phyloP scores from a whole-genome alignment of 352 stramenopile genomes.

The Phytophthora hibernalis region DNA sequence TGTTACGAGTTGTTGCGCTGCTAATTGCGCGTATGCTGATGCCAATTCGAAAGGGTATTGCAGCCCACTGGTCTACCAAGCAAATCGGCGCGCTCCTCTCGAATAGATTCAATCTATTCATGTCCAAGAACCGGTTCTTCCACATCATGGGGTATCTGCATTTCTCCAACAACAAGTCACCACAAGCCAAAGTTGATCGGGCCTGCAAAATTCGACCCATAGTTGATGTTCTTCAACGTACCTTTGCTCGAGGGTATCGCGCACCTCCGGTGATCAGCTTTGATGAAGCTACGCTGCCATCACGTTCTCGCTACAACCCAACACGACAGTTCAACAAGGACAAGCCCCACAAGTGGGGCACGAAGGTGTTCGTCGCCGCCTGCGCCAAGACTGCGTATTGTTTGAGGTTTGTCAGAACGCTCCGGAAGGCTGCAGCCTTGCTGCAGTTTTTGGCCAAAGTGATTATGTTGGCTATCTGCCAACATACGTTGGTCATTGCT shows the following conservation, averaged over 20 bases:
- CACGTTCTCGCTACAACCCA: conserved; percentile 7
- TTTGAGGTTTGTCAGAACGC: conserved; percentile 7
- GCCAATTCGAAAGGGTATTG: conserved; percentile 1
- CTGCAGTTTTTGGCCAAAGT: conserved; percentile 3
- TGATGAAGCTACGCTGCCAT: conserved; percentile 14
- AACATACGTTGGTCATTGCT: background rate
- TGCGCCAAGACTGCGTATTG: conserved; percentile 19
- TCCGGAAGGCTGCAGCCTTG: background rate
- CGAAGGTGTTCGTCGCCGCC: conserved; percentile 10
- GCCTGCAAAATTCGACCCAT: conserved; percentile 11
- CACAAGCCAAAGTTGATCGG: no score
- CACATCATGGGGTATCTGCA: no score
- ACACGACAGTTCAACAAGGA: conserved; percentile 23
- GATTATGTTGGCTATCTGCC: background rate
- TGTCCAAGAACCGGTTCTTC: no score
- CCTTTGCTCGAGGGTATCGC: conserved; percentile 3
- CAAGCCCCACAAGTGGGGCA: conserved; percentile 27
- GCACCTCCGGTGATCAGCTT: conserved; percentile 10
- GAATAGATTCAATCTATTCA: background rate
- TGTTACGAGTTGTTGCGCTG: background rate
- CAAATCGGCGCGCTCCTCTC: background rate
- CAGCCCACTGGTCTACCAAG: conserved; percentile 1
- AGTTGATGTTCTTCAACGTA: conserved; percentile 11
- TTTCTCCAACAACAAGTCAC: no score
- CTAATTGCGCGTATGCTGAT: background rate